Evolutionary conservation across 2,329 filamentous ascomycete genomes (phyloP).

Genomic region (Ceratocystis papillata): DNA sequence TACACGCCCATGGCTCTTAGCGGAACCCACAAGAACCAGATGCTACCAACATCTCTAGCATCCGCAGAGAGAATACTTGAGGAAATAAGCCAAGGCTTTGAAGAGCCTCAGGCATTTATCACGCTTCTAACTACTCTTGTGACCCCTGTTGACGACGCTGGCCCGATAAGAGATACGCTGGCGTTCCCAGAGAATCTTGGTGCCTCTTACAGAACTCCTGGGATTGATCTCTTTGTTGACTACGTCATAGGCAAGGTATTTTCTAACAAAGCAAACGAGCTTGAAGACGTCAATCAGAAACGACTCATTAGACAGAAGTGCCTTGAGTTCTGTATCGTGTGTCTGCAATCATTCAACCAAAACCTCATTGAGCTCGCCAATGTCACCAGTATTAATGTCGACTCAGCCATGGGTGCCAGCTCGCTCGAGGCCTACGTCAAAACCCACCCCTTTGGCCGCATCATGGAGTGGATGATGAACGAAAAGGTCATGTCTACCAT

Average conservation of each 20-base stretch:
- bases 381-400: slow-evolving; percentile 62
- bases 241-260: slow-evolving; percentile 76
- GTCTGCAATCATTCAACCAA: slow-evolving; percentile 83
- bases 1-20: slow-evolving; percentile 32
- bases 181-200: slow-evolving; percentile 83
- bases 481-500: slow-evolving; percentile 72
- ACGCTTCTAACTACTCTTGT: slow-evolving; percentile 64
- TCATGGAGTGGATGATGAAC: slow-evolving; percentile 98
- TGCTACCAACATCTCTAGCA: slow-evolving; percentile 20
- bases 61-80: slow-evolving; percentile 58
- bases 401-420: slow-evolving; percentile 61
- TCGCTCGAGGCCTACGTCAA: slow-evolving; percentile 70
- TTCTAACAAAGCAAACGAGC: slow-evolving; percentile 52
- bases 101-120: slow-evolving; percentile 77
- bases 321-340: slow-evolving; percentile 69
- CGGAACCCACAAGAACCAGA: slow-evolving; percentile 25
- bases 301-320: slow-evolving; percentile 68
- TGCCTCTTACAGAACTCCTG: slow-evolving; percentile 60
- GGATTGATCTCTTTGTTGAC: slow-evolving; percentile 87
- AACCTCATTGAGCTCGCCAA: slow-evolving; percentile 79
- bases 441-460: slow-evolving; percentile 81
- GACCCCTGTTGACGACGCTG: slow-evolving; percentile 50
- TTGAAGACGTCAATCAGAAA: slow-evolving; percentile 56
- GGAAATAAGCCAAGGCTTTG: slow-evolving; percentile 66
- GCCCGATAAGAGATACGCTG: slow-evolving; percentile 58